Evolutionary conservation across 768 basidiomycete genomes (phyloP).

Genomic region (Kwoniella pini): DNA sequence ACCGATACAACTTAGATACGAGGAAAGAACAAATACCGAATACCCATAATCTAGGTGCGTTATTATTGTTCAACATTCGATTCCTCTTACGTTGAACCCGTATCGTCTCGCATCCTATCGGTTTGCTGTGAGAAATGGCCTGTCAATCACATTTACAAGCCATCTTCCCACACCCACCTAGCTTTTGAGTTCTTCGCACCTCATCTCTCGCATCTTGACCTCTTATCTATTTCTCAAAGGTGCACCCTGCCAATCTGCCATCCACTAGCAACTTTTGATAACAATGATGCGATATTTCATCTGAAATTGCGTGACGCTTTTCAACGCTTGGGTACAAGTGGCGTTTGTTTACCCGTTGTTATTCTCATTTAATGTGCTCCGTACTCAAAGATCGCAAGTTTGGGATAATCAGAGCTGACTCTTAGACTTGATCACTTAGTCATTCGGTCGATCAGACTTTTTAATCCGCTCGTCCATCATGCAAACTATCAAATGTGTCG

Average conservation of each 20-base stretch:
- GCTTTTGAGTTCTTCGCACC: too few species aligned
- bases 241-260: not conserved
- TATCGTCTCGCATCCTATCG: too few species aligned
- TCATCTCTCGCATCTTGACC: too few species aligned
- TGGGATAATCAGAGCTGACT: not conserved
- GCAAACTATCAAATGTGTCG: conserved; percentile 56
- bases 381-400: not conserved
- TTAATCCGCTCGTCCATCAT: conserved; percentile 19
- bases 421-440: too few species aligned
- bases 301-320: too few species aligned
- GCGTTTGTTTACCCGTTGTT: conserved; percentile 1
- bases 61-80: too few species aligned
- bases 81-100: too few species aligned
- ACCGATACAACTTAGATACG: not conserved
- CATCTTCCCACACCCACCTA: conserved; percentile 5
- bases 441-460: not conserved
- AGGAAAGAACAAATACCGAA: not conserved
- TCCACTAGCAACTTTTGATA: too few species aligned
- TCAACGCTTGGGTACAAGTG: conserved; percentile 2
- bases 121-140: too few species aligned
- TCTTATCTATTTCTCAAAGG: not conserved
- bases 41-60: not conserved
- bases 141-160: not conserved
- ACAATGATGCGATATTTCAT: too few species aligned
- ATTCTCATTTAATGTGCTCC: conserved; percentile 4